Evolutionary conservation across 1,284 basidiomycete genomes (phyloP), one percentile per base, ranked within the genome.

Genomic region (Afroboletus lepidellus): DNA sequence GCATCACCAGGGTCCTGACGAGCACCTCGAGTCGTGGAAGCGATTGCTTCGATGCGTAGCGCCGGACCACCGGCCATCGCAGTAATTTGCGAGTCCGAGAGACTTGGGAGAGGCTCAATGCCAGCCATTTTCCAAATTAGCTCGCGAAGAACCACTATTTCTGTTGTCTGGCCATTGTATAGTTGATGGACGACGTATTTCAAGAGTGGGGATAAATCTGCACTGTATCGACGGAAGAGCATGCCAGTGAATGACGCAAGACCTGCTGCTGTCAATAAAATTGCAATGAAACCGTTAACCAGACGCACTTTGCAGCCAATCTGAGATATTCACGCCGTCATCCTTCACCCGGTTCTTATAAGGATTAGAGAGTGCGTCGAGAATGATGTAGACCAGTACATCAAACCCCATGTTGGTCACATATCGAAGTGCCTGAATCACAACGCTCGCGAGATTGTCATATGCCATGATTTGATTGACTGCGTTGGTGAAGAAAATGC

Each of bases 401-500:
- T 99, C 97, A 66, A 94, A 96, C 24, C 92, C 92, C 79, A 99
- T 88, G 57, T 86, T 85, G 2, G 91, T 94, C 55, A 95, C 83
- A 72, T 92, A 97, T 64, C 90, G 81, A 59, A 94, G 78, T n/a
- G 89, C 87, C 60, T 94, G 92, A 34, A 98, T 90, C 50, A 99
- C 87, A 29, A 94, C 92, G 41, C 83, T 81, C 16, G 93, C 93
- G 56, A 99, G 77, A 69, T 98, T 99, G 64, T 97, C 92, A 66
- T 99, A 99, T 18, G 93, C 87, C 85, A 95, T 95, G 53, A 98
- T 90, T 72, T 99, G 97, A 59, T 89, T 87, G 46, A 99, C 85
- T 0, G 91, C 93, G 54, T 91, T 90, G 15, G 82, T 74, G 75
- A 98, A 99, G 61, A 99, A 86, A 48, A 96, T 87, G 59, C 85